phyloP scores from a whole-genome alignment of 768 basidiomycete species.

The Lactarius indigo region DNA sequence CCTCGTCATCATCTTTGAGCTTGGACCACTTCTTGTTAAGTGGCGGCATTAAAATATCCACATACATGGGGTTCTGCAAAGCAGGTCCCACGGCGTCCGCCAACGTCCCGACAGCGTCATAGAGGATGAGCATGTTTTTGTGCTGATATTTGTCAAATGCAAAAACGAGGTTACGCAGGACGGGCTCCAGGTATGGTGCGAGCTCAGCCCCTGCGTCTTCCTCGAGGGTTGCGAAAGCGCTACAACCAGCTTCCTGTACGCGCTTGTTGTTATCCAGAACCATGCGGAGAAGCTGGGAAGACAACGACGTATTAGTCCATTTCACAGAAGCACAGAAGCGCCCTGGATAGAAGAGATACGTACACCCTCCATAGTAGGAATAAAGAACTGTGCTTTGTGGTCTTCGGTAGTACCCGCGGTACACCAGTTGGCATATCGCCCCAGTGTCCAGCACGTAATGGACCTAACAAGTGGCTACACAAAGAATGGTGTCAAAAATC shows the following conservation, averaged over 20 bases:
- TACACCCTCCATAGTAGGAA: constrained; percentile 98
- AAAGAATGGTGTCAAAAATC: constrained; percentile 12
- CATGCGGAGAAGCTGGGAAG: constrained; percentile 86
- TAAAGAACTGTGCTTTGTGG: constrained; percentile 86
- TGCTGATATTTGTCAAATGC: constrained; percentile 99
- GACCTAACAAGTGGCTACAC: constrained; percentile 90
- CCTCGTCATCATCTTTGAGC: constrained; percentile 85
- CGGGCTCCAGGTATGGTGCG: constrained; percentile 91
- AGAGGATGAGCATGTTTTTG: constrained; percentile 97
- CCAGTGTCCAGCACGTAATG: constrained; percentile 99
- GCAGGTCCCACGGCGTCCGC: constrained; percentile 94
- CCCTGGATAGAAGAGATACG: constrained; percentile 28
- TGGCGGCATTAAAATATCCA: constrained; percentile 96
- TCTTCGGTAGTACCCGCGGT: constrained; percentile 81
- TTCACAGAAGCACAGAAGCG: constrained; percentile 26
- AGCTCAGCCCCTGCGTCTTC: constrained; percentile 92
- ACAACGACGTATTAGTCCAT: constrained; percentile 12
- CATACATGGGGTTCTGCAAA: constrained; percentile 78
- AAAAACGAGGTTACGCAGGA: constrained; percentile 89
- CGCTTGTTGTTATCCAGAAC: constrained; percentile 98
- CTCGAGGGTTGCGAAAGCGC: constrained; percentile 96
- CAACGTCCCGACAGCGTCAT: constrained; percentile 97
- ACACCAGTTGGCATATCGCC: constrained; percentile 97
- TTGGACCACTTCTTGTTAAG: constrained; percentile 87
- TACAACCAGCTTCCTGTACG: constrained; percentile 98